Base-by-base conservation (phyloP, 768 basidiomycete genomes). In the Leccinum olivaceopallidum region DNA sequence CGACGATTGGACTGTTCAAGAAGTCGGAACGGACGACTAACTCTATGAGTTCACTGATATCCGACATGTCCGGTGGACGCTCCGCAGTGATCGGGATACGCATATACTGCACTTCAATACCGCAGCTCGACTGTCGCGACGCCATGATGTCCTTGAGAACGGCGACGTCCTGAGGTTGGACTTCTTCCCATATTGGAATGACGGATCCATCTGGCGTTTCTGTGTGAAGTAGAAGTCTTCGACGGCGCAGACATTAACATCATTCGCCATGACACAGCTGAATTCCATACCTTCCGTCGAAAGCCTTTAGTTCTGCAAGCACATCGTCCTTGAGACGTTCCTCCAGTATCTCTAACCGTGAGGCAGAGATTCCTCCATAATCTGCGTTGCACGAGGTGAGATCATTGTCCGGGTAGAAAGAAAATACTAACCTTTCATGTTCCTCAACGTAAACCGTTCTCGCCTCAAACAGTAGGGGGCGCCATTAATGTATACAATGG, bases 61-160 rank as follows among this genome's bases (percentile, higher is more conserved):
- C 90, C 24, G 84, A 74, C 70, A 86, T 87, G 69, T 93, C 90
- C 0, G 89, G 88, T 10, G 89, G 80, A 39, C 83, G 87, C 73
- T 98, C 95, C 0, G 95, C 88, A 6, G 97, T 99, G 69, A 98
- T 90, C 2, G 97, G 96, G 34, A 98, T 86, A 18, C 97, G 88
- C 57, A 81, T 78, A 73, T 95, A 97, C 59, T 84, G 80, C 28
- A 98, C 79, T 56, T 88, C 84, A 30, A 89, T 75, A n/a, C 81
- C 83, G 32, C 54, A 56, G 22, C 79, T 75, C 0, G 73, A 69
- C 34, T 69, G 74, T 50, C 83, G 81, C 4, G 82, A 76, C 14
- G 79, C 83, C 95, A 98, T 98, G 62, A 95, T 84, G 55, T 97
- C 93, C 69, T 91, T 90, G 47, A 97, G 80, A 1, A 93, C 91